Percentiles rank a stretch among this genome's conserved stretches.
Conservation (phyloP, 2,329 filamentous ascomycete species). For the Cryphonectria japonica region DNA sequence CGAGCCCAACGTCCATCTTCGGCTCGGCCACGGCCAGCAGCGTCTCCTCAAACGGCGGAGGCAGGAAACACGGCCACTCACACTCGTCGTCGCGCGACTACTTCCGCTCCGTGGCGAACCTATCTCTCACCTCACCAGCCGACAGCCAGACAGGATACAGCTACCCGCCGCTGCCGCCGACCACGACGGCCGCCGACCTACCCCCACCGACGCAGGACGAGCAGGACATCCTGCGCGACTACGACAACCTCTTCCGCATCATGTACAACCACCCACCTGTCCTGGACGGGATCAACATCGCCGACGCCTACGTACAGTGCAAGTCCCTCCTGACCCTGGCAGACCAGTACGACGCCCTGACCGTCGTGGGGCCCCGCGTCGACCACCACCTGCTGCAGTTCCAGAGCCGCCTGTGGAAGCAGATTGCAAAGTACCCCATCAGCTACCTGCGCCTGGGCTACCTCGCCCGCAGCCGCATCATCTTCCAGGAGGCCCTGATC, state of each 20-base stretch:
- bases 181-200: conserved; percentile 31
- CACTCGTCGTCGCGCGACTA: conserved; percentile 57
- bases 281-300: conserved; percentile 85
- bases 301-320: conserved; percentile 90
- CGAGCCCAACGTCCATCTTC: conserved; percentile 54
- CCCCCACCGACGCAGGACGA: conserved; percentile 61
- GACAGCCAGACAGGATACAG: conserved; percentile 41
- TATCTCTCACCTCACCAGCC: conserved; percentile 58
- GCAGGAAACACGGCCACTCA: conserved; percentile 59
- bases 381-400: conserved; percentile 95
- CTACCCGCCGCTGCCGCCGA: conserved; percentile 44
- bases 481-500: conserved; percentile 85
- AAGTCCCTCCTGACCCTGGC: conserved; percentile 85
- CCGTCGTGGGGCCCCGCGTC: conserved; percentile 84
- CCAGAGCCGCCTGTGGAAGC: conserved; percentile 88
- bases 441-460: conserved; percentile 90
- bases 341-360: conserved; percentile 92
- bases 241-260: conserved; percentile 92
- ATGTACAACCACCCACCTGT: conserved; percentile 92
- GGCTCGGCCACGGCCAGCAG: conserved; percentile 46
- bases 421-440: conserved; percentile 94
- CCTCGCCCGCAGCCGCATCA: conserved; percentile 79
- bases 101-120: conserved; percentile 86
- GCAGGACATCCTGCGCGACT: conserved; percentile 82
- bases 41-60: conserved; percentile 45